These are phyloP conservation scores for Globisporangium rhizosaccharum DNA, from an alignment of 352 stramenopile genomes.

Conservation along the genomic window DNA sequence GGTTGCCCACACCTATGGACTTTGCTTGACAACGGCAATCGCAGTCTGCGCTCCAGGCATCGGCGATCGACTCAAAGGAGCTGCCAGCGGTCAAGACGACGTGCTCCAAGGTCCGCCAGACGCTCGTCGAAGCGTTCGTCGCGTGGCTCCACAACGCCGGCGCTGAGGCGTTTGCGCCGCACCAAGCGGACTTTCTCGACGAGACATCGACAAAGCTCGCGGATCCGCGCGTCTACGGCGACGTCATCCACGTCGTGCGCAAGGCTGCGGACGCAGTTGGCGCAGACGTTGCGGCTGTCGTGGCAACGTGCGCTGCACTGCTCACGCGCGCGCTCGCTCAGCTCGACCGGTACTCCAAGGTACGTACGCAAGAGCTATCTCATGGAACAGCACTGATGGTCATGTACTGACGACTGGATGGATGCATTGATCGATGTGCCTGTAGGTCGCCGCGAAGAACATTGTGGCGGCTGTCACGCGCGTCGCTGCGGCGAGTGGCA, in stretches of 20 bases:
- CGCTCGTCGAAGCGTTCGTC: slow-evolving; percentile 59
- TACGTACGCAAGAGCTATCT: slow-evolving; percentile 10
- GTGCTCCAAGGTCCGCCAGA: slow-evolving; percentile 53
- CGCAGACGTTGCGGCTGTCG: slow-evolving; percentile 20
- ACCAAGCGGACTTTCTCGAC: slow-evolving; percentile 42
- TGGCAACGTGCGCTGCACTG: slow-evolving; percentile 23
- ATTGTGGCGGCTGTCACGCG: slow-evolving; percentile 54
- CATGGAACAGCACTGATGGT: too few species aligned
- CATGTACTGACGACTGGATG: background rate
- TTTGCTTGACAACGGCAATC: background rate
- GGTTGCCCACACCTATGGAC: background rate
- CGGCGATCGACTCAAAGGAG: slow-evolving; percentile 27
- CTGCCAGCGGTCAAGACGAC: slow-evolving; percentile 36
- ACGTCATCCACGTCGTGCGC: slow-evolving; percentile 38
- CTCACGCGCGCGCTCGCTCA: slow-evolving; percentile 49
- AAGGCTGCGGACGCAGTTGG: slow-evolving; percentile 10
- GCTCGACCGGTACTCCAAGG: slow-evolving; percentile 73
- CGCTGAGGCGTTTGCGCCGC: slow-evolving; percentile 19
- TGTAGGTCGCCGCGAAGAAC: slow-evolving; percentile 31
- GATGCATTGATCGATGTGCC: background rate
- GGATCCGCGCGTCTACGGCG: slow-evolving; percentile 64
- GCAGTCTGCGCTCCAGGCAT: slow-evolving; percentile 24
- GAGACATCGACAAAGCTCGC: slow-evolving; percentile 59
- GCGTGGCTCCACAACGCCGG: slow-evolving; percentile 58
- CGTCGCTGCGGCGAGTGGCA: slow-evolving; percentile 32